phyloP scores from a whole-genome alignment of 176 grass and related monocot species.

The Musa itinerans region DNA sequence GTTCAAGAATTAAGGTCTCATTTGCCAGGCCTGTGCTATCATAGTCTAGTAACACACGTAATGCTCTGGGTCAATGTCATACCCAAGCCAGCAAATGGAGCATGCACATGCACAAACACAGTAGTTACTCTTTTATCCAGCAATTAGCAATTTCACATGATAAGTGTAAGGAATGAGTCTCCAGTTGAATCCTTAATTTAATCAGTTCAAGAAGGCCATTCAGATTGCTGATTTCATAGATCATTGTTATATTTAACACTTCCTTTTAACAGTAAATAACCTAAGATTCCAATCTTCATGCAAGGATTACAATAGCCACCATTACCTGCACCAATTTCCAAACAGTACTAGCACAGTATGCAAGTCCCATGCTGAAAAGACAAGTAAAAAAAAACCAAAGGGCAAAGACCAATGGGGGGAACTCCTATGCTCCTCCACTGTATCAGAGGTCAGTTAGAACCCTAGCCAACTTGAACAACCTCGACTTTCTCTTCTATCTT shows the following conservation, averaged over 20 bases:
- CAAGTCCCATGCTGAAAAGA: too few species aligned
- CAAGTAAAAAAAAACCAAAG: too few species aligned
- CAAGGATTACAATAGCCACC: too few species aligned
- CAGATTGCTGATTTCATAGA: background rate
- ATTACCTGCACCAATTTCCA: too few species aligned
- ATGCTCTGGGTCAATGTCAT: background rate
- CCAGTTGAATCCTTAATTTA: background rate
- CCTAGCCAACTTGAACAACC: too few species aligned
- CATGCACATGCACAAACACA: background rate
- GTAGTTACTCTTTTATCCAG: background rate
- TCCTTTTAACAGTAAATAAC: background rate
- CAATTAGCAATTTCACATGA: background rate
- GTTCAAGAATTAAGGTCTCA: background rate
- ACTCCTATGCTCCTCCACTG: too few species aligned
- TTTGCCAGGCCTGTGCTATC: background rate
- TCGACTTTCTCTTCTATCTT: too few species aligned
- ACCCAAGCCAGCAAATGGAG: background rate
- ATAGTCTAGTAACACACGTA: too few species aligned
- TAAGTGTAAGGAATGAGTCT: background rate
- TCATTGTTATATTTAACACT: background rate
- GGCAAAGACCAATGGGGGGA: too few species aligned
- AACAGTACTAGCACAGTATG: too few species aligned
- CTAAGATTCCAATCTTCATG: too few species aligned
- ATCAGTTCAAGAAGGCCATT: slow-evolving; percentile 13
- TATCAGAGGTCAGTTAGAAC: too few species aligned